Conservation (phyloP, 2,329 filamentous ascomycete species). For the Epicoccum sorghinum region DNA sequence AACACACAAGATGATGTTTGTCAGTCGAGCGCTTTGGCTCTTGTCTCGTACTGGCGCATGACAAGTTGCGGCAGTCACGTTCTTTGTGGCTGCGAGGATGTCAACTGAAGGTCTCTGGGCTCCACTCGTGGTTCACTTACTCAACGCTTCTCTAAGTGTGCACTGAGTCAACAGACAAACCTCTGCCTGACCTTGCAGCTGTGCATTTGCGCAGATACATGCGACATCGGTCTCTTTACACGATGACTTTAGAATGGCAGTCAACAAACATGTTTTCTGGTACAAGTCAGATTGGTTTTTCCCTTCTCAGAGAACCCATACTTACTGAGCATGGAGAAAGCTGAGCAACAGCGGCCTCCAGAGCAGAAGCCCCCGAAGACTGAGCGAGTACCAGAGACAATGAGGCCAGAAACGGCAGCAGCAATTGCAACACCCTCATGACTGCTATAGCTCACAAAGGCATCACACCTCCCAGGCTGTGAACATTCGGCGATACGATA, state of each 20-base stretch:
- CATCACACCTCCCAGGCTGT: not conserved
- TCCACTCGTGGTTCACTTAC: conserved; percentile 7
- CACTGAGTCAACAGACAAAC: conserved; percentile 22
- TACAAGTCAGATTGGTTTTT: not conserved
- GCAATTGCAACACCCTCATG: conserved; percentile 25
- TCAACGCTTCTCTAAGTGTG: conserved; percentile 23
- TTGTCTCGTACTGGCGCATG: conserved; percentile 47
- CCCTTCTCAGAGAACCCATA: not conserved
- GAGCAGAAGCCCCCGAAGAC: conserved; percentile 14
- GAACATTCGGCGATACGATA: conserved; percentile 1
- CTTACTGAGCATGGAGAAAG: conserved; percentile 31
- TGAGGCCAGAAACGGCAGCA: conserved; percentile 25
- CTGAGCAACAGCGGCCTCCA: conserved; percentile 5
- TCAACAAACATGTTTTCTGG: conserved; percentile 23
- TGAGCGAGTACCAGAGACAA: conserved; percentile 23
- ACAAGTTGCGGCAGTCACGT: conserved; percentile 50
- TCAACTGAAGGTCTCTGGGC: not conserved
- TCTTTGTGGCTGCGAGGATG: conserved; percentile 47
- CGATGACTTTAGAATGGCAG: conserved; percentile 17
- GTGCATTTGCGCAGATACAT: conserved; percentile 25
- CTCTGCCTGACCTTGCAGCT: conserved; percentile 19
- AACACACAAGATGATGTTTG: conserved; percentile 44
- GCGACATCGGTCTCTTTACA: conserved; percentile 17
- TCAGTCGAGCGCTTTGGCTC: conserved; percentile 36
- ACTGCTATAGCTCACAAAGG: not conserved